These are phyloP conservation scores for Anethum foeniculum DNA, from an alignment of 140 eudicot species.

Conservation along the genomic window DNA sequence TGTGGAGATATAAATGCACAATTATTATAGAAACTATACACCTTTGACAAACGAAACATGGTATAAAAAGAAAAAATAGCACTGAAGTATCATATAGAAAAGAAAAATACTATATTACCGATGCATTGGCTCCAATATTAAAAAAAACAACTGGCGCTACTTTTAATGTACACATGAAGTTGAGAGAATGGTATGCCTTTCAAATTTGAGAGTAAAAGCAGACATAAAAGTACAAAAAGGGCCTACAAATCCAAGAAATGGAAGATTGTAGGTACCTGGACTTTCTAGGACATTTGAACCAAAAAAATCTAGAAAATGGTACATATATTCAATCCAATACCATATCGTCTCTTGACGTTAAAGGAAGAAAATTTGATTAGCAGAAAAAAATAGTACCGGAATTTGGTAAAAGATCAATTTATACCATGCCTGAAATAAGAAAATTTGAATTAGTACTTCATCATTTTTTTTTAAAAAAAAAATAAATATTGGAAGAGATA, in stretches of 20 bases:
- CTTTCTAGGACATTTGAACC: no score
- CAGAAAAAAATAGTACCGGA: no score
- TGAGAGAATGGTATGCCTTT: conserved; percentile 82
- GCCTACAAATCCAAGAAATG: conserved; percentile 43
- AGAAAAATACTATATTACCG: conserved; percentile 28
- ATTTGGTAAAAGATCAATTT: no score
- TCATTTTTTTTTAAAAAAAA: no score
- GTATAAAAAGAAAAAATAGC: not conserved
- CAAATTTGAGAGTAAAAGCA: conserved; percentile 68
- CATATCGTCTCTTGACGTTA: no score
- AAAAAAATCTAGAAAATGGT: no score
- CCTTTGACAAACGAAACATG: not conserved
- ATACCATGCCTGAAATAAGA: no score
- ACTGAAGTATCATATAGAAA: not conserved
- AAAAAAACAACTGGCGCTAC: conserved; percentile 78
- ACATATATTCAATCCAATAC: no score
- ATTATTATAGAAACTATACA: not conserved
- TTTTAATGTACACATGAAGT: conserved; percentile 63
- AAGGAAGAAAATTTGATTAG: no score
- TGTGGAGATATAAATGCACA: not conserved
- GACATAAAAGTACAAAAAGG: conserved; percentile 76
- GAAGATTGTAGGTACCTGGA: conserved; percentile 6
- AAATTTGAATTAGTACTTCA: no score
- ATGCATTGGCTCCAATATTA: conserved; percentile 37
- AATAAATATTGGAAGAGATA: no score